These are phyloP conservation scores for Orobanche coerulescens DNA, from an alignment of 257 asterid species.

Conservation along the genomic window DNA sequence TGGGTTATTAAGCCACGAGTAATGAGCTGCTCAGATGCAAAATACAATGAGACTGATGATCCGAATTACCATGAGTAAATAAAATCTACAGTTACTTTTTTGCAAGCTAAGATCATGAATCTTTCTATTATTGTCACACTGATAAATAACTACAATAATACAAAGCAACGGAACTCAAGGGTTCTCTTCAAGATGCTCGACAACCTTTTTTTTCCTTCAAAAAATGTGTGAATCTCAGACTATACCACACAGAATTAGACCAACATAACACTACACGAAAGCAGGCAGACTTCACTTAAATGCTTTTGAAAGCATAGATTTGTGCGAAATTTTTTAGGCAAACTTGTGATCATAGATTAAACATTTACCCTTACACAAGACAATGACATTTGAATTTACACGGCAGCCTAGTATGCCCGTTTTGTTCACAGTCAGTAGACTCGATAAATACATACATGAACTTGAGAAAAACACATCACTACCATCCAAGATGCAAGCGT, in stretches of 20 bases:
- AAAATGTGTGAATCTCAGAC: not conserved
- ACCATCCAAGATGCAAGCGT: not conserved
- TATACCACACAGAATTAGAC: not conserved
- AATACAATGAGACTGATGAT: not conserved
- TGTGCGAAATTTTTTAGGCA: not conserved
- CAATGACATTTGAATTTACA: not conserved
- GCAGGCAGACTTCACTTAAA: not conserved
- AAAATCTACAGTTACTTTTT: not conserved
- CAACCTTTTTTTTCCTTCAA: not conserved
- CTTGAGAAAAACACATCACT: no score
- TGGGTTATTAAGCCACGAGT: not conserved
- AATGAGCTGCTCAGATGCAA: not conserved
- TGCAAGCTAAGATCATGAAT: conserved; percentile 2
- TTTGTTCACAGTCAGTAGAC: not conserved
- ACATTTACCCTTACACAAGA: not conserved
- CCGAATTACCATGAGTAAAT: not conserved
- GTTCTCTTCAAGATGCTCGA: not conserved
- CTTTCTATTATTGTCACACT: not conserved
- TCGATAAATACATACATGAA: not conserved
- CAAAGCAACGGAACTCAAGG: not conserved
- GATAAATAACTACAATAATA: not conserved
- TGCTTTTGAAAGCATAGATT: not conserved
- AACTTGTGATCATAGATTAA: not conserved
- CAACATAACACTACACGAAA: not conserved
- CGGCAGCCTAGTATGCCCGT: not conserved